These are phyloP conservation scores for Echinosophora koreensis DNA, from an alignment of 306 rosid species.

Conservation along the genomic window DNA sequence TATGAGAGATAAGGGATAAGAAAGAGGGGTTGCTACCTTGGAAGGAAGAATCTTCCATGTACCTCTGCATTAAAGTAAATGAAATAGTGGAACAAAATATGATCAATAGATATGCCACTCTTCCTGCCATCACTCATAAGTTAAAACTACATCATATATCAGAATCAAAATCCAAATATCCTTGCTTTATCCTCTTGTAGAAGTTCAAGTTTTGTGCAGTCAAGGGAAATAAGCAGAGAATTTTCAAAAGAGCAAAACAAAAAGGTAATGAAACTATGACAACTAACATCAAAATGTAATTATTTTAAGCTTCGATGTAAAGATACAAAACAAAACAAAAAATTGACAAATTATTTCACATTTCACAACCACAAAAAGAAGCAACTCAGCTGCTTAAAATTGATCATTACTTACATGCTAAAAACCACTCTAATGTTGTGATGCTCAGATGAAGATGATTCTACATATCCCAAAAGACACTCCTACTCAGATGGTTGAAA, in stretches of 20 bases:
- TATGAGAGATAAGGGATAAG: constrained; percentile 31
- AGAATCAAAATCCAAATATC: too few species aligned
- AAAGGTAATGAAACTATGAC: too few species aligned
- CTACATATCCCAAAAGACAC: constrained; percentile 99
- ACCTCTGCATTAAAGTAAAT: constrained; percentile 67
- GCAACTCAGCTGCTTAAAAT: neutral
- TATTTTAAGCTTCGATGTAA: too few species aligned
- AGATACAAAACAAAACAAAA: too few species aligned
- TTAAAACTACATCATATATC: too few species aligned
- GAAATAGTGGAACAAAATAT: constrained; percentile 35
- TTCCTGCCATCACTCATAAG: too few species aligned
- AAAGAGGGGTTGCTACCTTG: constrained; percentile 63
- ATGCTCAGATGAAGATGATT: constrained; percentile 99
- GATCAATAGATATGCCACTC: neutral
- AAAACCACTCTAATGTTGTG: constrained; percentile 98
- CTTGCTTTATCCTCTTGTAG: too few species aligned
- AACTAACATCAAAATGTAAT: too few species aligned
- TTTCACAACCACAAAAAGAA: neutral
- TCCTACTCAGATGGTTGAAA: constrained; percentile 94
- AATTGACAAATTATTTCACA: neutral
- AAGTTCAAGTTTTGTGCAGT: too few species aligned
- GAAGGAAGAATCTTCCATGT: constrained; percentile 91
- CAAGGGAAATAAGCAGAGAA: too few species aligned
- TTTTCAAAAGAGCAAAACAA: too few species aligned
- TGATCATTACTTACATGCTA: constrained; percentile 78